Base-by-base conservation (phyloP, 202 grass and related monocot genomes). In the Saccharum hybrid region DNA sequence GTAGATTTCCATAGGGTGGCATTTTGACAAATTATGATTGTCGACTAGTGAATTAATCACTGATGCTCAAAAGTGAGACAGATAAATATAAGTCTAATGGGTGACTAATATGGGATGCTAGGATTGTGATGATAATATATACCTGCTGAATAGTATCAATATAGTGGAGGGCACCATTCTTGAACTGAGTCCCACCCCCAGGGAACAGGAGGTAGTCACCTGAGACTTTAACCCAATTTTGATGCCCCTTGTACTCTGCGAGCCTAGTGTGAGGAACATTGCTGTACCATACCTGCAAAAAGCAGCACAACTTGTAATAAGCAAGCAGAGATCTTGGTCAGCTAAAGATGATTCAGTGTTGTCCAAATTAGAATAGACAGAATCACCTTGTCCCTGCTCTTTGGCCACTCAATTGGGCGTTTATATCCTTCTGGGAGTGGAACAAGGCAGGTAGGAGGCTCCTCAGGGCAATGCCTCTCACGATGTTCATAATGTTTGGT, bases 151-250 rank as follows among this genome's bases (percentile, higher is more conserved):
- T 99, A 52, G 94, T 88, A 89, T 96, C 93, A n/a, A 99, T 88
- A 83, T 99, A 99, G 77, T 99, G 91, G 40, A 96, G 91, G 15
- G 97, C 97, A 2, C 97, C 97, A 28, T 99, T 86, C 84, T 92
- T 96, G 81, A 99, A 99, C 78, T 99, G 97, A 78, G 97, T 99
- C 41, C 97, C 93, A 9, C 97, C 97, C 66, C 97, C 97, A 84
- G 97, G 97, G 75, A 99, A 99, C 60, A 91, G 69, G 66, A 94
- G 93, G 46, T 92, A 81, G 6, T 99, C 93, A 46, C 97, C 97
- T 68, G 93, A 99, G 71, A 99, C 91, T 79, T 99, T 99, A 76
- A 99, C 97, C 97, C 97, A 99, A 69, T 99, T 99, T 81, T 99
- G 97, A 65, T 99, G 97, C 28, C 97, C 93, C 82, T 99, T 99